Base-by-base conservation (phyloP, 129 eudicot species). In the Artemisia argyi region DNA sequence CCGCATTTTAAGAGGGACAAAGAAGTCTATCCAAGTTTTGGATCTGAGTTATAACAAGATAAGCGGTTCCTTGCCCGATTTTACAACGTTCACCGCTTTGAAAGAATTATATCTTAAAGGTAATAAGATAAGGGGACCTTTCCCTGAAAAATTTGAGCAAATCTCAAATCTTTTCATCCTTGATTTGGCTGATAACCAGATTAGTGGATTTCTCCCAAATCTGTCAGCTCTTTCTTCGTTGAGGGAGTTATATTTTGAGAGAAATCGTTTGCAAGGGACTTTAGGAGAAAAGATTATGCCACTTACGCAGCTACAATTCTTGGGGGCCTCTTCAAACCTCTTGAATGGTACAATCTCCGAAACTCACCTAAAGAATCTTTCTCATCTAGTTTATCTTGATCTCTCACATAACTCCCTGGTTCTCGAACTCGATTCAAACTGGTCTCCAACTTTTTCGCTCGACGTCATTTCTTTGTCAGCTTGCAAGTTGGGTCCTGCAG, bases 391-490 rank as follows among this genome's bases (percentile, higher is more conserved):
- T 35, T 35, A 35, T 6, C 42, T 35, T 35, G 42, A 35, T 35
- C 9, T 35, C 1, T 35, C 42, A 35, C 1, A 5, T 35, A 35
- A 35, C 42, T 35, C 42, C 8, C 8, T 35, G 5, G 42, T 35
- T 35, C 44, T 35, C 9, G 44, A 35, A 35, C 1, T 35, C 1
- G 44, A 7, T 35, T 35, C 44, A 6, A 44, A 49, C 20, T 82
- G 86, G 86, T 32, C 69, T 63, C 89, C 86, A 63, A 81, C 80
- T 51, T 85, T 85, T 68, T 81, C 79, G 26, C 77, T 82, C 2
- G 44, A 61, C 15, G 28, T 39, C 12, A 51, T 81, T 1, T 6
- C 44, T 0, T 35, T 6, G 1, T 35, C 44, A 1, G 6, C 44
- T 6, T 35, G 44, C 9, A 35, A 35, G 2, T 7, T 35, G 44